Evolutionary conservation across 2,329 filamentous ascomycete species (phyloP).

Genomic region (Aureobasidium sp.): DNA sequence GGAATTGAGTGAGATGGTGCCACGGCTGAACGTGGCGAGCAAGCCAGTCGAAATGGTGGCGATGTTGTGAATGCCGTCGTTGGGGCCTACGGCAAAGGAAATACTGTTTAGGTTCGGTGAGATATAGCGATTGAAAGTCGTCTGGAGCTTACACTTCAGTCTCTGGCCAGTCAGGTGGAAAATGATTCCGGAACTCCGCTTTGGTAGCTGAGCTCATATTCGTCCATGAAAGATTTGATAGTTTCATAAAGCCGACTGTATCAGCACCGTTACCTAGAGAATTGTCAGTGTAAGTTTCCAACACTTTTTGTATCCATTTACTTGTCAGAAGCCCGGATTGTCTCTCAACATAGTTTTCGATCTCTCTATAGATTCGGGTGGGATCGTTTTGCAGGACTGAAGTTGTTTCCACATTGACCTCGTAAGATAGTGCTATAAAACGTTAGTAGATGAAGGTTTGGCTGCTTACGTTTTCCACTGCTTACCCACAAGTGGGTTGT

Average conservation of each 20-base stretch:
- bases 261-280: slow-evolving; percentile 8
- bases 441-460: neutral
- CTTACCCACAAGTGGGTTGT: neutral
- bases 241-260: slow-evolving; percentile 23
- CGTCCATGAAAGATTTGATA: slow-evolving; percentile 5
- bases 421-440: neutral
- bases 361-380: neutral
- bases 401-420: neutral
- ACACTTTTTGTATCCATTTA: neutral
- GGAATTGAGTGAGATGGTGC: slow-evolving; percentile 28
- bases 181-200: slow-evolving; percentile 15
- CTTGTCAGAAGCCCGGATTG: neutral
- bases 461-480: neutral
- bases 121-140: neutral
- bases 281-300: too few relatives aligned
- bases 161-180: neutral
- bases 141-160: neutral
- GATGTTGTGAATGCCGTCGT: slow-evolving; percentile 27
- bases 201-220: slow-evolving; percentile 8
- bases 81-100: neutral
- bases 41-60: slow-evolving; percentile 27
- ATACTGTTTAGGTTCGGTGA: neutral
- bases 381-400: neutral
- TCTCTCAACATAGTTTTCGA: neutral
- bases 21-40: slow-evolving; percentile 30